phyloP scores from a whole-genome alignment of 768 basidiomycete species.

The Tylopilus sp. region DNA sequence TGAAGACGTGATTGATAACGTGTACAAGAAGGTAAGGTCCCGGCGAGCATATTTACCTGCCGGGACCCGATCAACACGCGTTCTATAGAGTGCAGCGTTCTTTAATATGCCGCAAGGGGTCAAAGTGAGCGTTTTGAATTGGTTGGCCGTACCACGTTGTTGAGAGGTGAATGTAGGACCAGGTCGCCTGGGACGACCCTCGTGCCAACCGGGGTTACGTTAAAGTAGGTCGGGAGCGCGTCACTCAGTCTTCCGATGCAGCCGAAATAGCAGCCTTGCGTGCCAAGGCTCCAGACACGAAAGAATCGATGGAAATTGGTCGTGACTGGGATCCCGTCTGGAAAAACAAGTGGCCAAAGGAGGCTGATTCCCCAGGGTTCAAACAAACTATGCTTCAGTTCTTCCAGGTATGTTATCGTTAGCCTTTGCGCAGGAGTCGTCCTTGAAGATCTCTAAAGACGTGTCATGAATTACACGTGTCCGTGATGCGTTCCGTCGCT shows the following conservation, averaged over 20 bases:
- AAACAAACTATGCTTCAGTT: conserved; percentile 73
- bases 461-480: conserved; percentile 71
- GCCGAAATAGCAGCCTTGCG: conserved; percentile 72
- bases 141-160: background rate
- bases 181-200: conserved; percentile 80
- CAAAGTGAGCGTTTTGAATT: conserved; percentile 42
- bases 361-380: conserved; percentile 61
- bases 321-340: conserved; percentile 75
- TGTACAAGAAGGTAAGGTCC: conserved; percentile 58
- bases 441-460: conserved; percentile 40
- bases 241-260: conserved; percentile 68
- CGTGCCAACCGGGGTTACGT: conserved; percentile 86
- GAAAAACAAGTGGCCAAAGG: conserved; percentile 79
- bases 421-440: background rate
- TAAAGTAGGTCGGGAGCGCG: conserved; percentile 74
- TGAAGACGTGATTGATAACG: conserved; percentile 48
- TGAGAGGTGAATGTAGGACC: conserved; percentile 37
- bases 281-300: conserved; percentile 73
- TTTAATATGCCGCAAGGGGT: conserved; percentile 59
- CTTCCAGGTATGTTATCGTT: conserved; percentile 48
- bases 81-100: conserved; percentile 67
- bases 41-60: conserved; percentile 1
- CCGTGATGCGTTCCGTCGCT: conserved; percentile 85
- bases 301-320: conserved; percentile 89
- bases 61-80: background rate